Percentiles rank a stretch among this genome's conserved stretches.
Evolutionary conservation across 805 yeast genomes (phyloP).

Genomic region (Candida bentonensis): DNA sequence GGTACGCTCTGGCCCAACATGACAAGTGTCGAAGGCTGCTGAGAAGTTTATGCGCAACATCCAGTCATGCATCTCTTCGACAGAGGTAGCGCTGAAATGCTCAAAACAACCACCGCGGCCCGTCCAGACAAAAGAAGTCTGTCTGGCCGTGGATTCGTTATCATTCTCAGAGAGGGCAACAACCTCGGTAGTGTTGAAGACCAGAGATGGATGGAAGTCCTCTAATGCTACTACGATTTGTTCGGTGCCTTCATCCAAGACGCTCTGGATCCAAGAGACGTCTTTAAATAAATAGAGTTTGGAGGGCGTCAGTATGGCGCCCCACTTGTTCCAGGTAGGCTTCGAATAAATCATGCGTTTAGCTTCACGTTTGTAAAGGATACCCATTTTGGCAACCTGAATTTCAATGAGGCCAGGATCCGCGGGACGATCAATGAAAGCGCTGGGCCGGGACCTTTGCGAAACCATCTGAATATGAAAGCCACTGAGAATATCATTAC

Average conservation of each 20-base stretch:
- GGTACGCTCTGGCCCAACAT: slow-evolving; percentile 12
- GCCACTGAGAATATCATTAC: slow-evolving; percentile 18
- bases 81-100: slow-evolving; percentile 26
- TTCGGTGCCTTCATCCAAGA: slow-evolving; percentile 9
- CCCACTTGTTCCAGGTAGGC: slow-evolving; percentile 26
- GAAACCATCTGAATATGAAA: slow-evolving; percentile 23
- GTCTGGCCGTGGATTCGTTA: slow-evolving; percentile 7
- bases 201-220: slow-evolving; percentile 24
- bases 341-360: slow-evolving; percentile 19
- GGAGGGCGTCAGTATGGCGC: slow-evolving; percentile 27
- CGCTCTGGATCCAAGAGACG: slow-evolving; percentile 20
- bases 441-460: slow-evolving; percentile 25
- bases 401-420: slow-evolving; percentile 25
- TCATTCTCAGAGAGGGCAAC: slow-evolving; percentile 23
- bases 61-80: slow-evolving; percentile 46
- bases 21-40: slow-evolving; percentile 32
- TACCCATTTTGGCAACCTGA: slow-evolving; percentile 26
- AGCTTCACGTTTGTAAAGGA: slow-evolving; percentile 22
- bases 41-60: slow-evolving; percentile 38
- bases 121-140: slow-evolving; percentile 18
- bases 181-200: slow-evolving; percentile 25
- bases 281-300: slow-evolving; percentile 28
- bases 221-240: slow-evolving; percentile 19
- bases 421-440: slow-evolving; percentile 12
- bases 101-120: slow-evolving; percentile 20